phyloP scores from a whole-genome alignment of 75 land plant genomes.

The Picea glauca region DNA sequence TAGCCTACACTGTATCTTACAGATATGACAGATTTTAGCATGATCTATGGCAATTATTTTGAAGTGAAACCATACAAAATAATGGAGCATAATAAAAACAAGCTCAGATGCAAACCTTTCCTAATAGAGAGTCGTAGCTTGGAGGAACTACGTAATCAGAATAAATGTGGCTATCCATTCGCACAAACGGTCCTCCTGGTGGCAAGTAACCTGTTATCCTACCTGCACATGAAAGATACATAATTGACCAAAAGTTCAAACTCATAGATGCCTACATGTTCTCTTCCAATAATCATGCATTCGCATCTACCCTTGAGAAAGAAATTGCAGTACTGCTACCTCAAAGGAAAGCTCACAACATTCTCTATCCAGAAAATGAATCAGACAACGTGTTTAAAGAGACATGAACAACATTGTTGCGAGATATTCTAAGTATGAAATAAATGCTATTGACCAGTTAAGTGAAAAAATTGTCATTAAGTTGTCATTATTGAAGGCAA shows the following conservation, averaged over 20 bases:
- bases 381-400: neutral
- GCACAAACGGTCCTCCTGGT: constrained; percentile 95
- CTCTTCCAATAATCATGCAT: neutral
- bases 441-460: neutral
- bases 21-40: neutral
- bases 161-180: constrained; percentile 99
- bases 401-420: neutral
- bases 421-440: neutral
- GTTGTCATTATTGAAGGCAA: neutral
- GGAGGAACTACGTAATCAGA: constrained; percentile 96
- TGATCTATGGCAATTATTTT: neutral
- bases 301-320: neutral
- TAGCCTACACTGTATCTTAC: neutral
- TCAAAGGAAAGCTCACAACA: neutral
- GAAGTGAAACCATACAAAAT: neutral
- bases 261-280: neutral
- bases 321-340: neutral
- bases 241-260: neutral
- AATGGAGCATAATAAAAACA: neutral
- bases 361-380: neutral
- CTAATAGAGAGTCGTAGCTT: constrained; percentile 93
- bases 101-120: constrained; percentile 59
- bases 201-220: constrained; percentile 89
- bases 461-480: neutral
- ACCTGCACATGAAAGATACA: constrained; percentile 33